Base-by-base conservation (phyloP, 306 rosid species). In the Pyrus communis region DNA sequence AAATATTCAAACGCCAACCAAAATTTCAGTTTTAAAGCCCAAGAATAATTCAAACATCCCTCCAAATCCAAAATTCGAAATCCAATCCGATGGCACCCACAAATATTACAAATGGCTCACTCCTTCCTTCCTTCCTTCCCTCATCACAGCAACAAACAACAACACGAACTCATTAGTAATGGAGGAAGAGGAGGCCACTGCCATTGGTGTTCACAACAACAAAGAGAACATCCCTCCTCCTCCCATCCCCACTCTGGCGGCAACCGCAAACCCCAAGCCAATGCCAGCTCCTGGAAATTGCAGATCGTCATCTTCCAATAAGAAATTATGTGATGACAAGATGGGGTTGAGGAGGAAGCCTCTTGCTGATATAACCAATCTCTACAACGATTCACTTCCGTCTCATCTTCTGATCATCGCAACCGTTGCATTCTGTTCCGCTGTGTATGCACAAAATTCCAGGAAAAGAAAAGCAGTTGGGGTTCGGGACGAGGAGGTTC, bases 361-460 rank as follows among this genome's bases (percentile, higher is more conserved):
- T 43, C 77, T 61, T 7, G 77, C 77, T 17, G 77, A 74, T 46
- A 61, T 74, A 25, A 74, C 77, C 59, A 27, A 27, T 7, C 77
- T 9, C 12, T 71, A 13, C 65, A 33, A 28, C 18, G 13, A 4
- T 18, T 8, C 35, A 9, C 13, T 45, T 49, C 55, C 19, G 15
- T 49, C 55, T 49, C 55, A 49, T 49, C 55, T 49, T 49, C 55
- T 18, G 55, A 1, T 49, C 55, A 15, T 18, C 55, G 55, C 55
- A 49, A 49, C 55, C 11, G 43, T 31, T 46, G 27, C 35, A 31
- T 27, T 27, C 66, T 23, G 14, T 58, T 18, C 7, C 0, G 21
- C 66, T 11, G 66, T 1, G 19, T 60, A 31, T 12, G 43, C 43
- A 8, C 55, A 45, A 5, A 74, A 74, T 61, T 22, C 60, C 11